These are phyloP conservation scores for Saccharomyces mikatae DNA, from an alignment of 805 yeast species.

Conservation along the genomic window DNA sequence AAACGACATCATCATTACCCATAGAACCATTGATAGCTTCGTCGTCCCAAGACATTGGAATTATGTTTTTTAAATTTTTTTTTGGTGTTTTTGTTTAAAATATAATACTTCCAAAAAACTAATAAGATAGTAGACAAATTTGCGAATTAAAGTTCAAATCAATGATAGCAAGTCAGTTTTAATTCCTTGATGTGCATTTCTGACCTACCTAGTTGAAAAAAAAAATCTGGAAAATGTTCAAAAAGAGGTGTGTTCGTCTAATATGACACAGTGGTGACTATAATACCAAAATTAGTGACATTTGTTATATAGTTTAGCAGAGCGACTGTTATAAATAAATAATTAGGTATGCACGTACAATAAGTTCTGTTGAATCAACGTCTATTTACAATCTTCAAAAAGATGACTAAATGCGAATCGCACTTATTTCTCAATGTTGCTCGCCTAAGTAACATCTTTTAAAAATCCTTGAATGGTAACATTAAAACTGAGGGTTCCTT, in stretches of 20 bases:
- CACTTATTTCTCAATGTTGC: background rate
- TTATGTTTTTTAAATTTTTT: background rate
- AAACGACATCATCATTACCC: constrained; percentile 39
- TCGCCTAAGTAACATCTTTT: background rate
- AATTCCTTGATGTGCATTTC: background rate
- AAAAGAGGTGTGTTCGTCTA: background rate
- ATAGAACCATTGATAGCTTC: constrained; percentile 77
- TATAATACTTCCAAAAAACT: background rate
- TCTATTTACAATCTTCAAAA: background rate
- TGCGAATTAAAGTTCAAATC: background rate
- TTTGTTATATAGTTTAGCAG: background rate
- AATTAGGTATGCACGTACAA: background rate
- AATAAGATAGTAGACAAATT: background rate
- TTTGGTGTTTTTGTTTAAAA: background rate
- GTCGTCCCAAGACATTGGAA: constrained; percentile 54
- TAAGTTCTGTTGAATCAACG: background rate
- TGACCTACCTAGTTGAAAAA: background rate
- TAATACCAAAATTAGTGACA: background rate
- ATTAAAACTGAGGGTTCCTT: constrained; percentile 3
- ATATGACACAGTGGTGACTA: background rate
- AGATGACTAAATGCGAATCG: background rate
- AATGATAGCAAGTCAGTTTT: background rate
- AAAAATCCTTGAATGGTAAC: background rate
- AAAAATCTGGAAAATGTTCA: background rate
- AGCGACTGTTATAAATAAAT: background rate